phyloP scores from a whole-genome alignment of 768 basidiomycete genomes.

The Pleurotus platypus region DNA sequence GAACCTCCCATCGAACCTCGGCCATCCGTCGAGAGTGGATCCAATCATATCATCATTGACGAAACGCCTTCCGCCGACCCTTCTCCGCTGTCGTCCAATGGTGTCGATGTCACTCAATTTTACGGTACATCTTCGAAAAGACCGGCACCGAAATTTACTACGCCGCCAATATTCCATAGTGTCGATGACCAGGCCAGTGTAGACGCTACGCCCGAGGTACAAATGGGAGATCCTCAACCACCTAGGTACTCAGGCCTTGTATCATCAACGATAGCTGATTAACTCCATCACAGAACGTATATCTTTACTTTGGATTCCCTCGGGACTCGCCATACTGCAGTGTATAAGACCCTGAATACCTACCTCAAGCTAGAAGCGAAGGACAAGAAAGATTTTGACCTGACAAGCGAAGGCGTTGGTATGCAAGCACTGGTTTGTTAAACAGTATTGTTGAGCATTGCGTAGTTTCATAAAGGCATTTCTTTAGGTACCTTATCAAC shows the following conservation, averaged over 20 bases:
- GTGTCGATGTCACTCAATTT: neutral
- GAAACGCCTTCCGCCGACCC: no score
- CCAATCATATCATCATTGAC: neutral
- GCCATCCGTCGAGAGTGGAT: neutral
- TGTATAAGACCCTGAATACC: slow-evolving; percentile 49
- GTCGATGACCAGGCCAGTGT: neutral
- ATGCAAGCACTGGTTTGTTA: slow-evolving; percentile 49
- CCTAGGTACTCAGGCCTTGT: neutral
- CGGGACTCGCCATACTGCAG: slow-evolving; percentile 65
- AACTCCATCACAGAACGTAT: slow-evolving; percentile 47
- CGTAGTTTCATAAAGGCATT: neutral
- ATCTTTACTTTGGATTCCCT: slow-evolving; percentile 93
- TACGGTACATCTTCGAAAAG: neutral
- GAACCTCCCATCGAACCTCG: neutral
- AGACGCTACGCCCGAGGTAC: neutral
- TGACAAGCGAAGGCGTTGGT: slow-evolving; percentile 36
- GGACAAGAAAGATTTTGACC: slow-evolving; percentile 54
- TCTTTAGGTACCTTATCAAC: slow-evolving; percentile 78
- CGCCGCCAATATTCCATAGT: neutral
- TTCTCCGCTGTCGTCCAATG: neutral
- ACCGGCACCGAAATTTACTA: neutral
- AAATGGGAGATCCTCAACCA: neutral
- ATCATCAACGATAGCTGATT: neutral
- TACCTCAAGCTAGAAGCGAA: slow-evolving; percentile 79
- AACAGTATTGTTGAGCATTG: neutral